phyloP scores from a whole-genome alignment of 2,329 filamentous ascomycete species.

The Penicillium aurantiogriseum region DNA sequence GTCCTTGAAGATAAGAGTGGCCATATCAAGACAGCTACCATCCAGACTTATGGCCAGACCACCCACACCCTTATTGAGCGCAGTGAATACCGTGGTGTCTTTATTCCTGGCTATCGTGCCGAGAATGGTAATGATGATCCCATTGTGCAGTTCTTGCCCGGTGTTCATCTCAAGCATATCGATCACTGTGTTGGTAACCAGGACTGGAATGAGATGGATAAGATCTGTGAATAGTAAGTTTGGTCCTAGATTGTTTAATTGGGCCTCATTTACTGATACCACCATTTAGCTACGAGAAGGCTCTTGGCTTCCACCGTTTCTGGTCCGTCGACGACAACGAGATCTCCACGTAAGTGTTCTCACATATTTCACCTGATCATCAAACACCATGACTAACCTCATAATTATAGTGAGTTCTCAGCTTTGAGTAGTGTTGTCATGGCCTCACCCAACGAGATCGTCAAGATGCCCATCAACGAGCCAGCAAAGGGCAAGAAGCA shows the following conservation, averaged over 20 bases:
- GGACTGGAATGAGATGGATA: slow-evolving; percentile 85
- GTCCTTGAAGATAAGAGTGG: slow-evolving; percentile 63
- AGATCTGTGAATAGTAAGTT: slow-evolving; percentile 57
- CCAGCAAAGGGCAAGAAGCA: slow-evolving; percentile 86
- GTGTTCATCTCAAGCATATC: slow-evolving; percentile 69
- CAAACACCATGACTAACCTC: not conserved
- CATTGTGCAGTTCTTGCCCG: slow-evolving; percentile 54
- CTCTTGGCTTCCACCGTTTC: slow-evolving; percentile 92
- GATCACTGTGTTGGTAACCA: slow-evolving; percentile 98
- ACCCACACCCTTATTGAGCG: slow-evolving; percentile 88
- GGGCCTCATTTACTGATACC: slow-evolving; percentile 4
- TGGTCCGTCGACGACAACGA: slow-evolving; percentile 94
- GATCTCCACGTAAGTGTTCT: slow-evolving; percentile 64
- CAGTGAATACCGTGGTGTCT: slow-evolving; percentile 66
- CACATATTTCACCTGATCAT: no score
- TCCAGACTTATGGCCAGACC: slow-evolving; percentile 91
- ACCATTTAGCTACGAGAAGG: slow-evolving; percentile 70
- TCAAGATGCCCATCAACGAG: slow-evolving; percentile 99
- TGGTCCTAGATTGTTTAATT: no score
- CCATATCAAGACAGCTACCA: slow-evolving; percentile 70
- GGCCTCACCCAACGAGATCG: slow-evolving; percentile 76
- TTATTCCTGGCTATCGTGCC: slow-evolving; percentile 77
- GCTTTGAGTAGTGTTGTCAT: slow-evolving; percentile 88
- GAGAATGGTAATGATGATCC: slow-evolving; percentile 50
- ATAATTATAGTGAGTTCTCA: slow-evolving; percentile 64